Percentiles rank a stretch among this genome's conserved stretches.
Conservation (phyloP, 176 grass and related monocot species). For the Otatea glauca region DNA sequence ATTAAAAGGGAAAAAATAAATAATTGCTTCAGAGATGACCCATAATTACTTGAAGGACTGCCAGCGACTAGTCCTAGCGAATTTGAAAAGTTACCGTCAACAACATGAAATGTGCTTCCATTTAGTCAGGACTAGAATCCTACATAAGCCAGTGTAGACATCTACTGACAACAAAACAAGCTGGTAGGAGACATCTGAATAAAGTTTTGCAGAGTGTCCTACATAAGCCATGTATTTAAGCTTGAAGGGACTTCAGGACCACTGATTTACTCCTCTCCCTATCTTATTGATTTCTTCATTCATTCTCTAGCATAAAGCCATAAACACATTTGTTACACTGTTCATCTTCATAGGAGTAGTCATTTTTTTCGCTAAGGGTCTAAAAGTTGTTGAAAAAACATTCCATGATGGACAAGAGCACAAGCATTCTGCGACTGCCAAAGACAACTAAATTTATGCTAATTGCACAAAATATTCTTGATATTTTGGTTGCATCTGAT, state of each 20-base stretch:
- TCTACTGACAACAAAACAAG: not conserved
- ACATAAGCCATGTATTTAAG: slow-evolving; percentile 3
- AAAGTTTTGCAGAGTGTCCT: not conserved
- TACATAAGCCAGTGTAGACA: not conserved
- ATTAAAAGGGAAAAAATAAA: not conserved
- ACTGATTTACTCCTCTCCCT: not conserved
- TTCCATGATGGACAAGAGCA: not conserved
- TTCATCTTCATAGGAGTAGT: not conserved
- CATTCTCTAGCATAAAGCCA: not conserved
- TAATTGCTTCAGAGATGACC: not conserved
- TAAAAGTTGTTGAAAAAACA: slow-evolving; percentile 8
- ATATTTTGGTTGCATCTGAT: not conserved
- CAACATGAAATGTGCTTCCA: not conserved
- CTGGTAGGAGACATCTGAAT: not conserved
- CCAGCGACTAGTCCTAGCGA: not conserved
- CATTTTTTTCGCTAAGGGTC: not conserved
- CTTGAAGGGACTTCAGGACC: not conserved
- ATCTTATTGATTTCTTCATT: not conserved
- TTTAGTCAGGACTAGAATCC: not conserved
- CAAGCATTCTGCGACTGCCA: not conserved
- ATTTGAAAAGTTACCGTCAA: not conserved
- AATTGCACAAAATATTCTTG: not conserved
- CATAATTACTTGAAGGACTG: not conserved
- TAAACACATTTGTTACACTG: not conserved
- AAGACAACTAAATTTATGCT: not conserved